Conservation (phyloP, 2,329 filamentous ascomycete species). For the Fusarium ramigenum region DNA sequence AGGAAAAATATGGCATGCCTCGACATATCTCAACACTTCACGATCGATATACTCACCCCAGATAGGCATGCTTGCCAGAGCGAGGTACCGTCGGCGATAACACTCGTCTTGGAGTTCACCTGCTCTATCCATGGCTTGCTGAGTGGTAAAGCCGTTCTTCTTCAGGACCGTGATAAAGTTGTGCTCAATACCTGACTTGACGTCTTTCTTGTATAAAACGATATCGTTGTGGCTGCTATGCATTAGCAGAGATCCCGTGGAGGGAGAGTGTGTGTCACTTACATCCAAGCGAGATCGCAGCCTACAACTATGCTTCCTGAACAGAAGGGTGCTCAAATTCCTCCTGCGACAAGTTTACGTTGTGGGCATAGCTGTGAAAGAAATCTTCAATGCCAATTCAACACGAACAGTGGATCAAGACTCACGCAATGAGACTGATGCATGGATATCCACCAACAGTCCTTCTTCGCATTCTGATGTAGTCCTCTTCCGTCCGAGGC, state of each 20-base stretch:
- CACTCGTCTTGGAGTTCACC: neutral
- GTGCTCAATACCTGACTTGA: neutral
- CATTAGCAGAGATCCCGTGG: neutral
- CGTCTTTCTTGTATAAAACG: neutral
- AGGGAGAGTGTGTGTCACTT: accelerated
- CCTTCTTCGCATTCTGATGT: neutral
- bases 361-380: neutral
- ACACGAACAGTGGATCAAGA: accelerated
- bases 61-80: neutral
- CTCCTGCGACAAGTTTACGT: neutral
- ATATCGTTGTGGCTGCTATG: neutral
- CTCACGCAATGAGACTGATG: neutral
- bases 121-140: neutral
- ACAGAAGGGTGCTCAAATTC: neutral
- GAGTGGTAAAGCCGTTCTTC: neutral
- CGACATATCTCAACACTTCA: neutral
- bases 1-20: neutral
- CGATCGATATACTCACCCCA: neutral
- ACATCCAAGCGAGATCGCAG: neutral
- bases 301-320: neutral
- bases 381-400: neutral
- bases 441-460: neutral
- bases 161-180: neutral
- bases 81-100: neutral
- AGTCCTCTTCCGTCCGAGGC: neutral